These are phyloP conservation scores for Allium fistulosum DNA, from an alignment of 106 monocot species.

Conservation along the genomic window DNA sequence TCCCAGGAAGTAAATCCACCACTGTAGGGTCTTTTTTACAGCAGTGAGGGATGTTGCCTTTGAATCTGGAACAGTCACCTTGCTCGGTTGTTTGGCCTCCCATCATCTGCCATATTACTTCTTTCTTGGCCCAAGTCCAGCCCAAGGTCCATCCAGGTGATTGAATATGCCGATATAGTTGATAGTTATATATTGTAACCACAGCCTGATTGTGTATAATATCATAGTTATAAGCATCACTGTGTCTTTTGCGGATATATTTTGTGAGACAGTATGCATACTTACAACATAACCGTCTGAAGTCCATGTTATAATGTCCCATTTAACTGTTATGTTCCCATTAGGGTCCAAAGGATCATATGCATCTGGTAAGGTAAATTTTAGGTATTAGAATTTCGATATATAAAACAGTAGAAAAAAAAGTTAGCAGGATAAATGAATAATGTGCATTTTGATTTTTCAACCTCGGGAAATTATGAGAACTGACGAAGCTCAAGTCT, in stretches of 20 bases:
- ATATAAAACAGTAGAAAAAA: not conserved
- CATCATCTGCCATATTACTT: conserved; percentile 66
- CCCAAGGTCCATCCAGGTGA: conserved; percentile 74
- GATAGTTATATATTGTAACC: conserved; percentile 71
- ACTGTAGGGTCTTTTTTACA: conserved; percentile 57
- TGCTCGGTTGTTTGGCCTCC: conserved; percentile 71
- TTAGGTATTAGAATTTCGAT: not conserved
- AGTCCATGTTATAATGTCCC: conserved; percentile 87
- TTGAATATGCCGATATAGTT: conserved; percentile 75
- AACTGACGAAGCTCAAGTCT: not conserved
- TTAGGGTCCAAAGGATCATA: conserved; percentile 84
- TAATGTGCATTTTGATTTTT: not conserved
- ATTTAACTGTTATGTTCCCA: conserved; percentile 94
- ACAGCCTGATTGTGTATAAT: conserved; percentile 27
- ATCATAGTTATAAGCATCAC: not conserved
- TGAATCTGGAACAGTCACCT: conserved; percentile 70
- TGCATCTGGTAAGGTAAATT: conserved; percentile 40
- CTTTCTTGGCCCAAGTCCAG: conserved; percentile 78
- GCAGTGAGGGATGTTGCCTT: conserved; percentile 54
- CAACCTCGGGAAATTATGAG: not conserved
- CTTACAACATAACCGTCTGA: conserved; percentile 90
- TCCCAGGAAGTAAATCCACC: conserved; percentile 68
- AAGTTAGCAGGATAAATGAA: not conserved
- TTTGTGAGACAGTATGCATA: not conserved
- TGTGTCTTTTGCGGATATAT: not conserved